Percentiles rank a stretch among this genome's conserved stretches.
Conservation (phyloP, 2,329 filamentous ascomycete genomes). For the Akanthomyces muscarius region DNA sequence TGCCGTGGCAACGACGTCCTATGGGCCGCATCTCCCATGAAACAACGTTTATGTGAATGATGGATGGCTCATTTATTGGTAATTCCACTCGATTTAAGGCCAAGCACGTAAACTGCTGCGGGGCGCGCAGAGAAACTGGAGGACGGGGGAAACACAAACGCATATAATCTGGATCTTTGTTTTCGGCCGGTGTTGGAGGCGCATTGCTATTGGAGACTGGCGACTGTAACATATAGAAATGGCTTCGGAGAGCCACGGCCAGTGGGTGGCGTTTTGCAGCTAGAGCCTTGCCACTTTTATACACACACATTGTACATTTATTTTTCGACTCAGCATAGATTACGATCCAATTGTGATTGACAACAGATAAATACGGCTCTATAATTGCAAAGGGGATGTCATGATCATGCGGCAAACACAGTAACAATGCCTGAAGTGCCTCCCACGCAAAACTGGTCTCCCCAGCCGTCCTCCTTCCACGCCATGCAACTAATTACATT, state of each 20-base stretch:
- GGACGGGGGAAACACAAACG: neutral
- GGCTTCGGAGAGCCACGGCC: neutral
- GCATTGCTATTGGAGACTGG: slow-evolving; percentile 14
- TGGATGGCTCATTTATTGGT: neutral
- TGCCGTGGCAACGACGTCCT: neutral
- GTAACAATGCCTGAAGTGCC: slow-evolving; percentile 64
- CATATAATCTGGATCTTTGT: slow-evolving; percentile 8
- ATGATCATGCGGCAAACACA: slow-evolving; percentile 46
- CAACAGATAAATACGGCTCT: neutral
- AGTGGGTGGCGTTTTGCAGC: neutral
- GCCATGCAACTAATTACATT: slow-evolving; percentile 61
- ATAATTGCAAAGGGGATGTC: slow-evolving; percentile 17
- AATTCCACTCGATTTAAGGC: neutral
- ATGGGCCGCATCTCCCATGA: neutral
- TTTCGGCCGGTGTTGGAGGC: slow-evolving; percentile 10
- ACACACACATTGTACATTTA: slow-evolving; percentile 21
- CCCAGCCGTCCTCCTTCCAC: slow-evolving; percentile 60
- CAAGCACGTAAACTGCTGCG: neutral
- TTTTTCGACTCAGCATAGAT: slow-evolving; percentile 16
- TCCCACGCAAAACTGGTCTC: slow-evolving; percentile 61
- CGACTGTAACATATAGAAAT: neutral
- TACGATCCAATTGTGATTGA: neutral
- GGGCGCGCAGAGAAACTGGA: neutral
- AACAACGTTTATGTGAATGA: neutral
- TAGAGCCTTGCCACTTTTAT: neutral